These are phyloP conservation scores for Volvariella volvacea DNA, from an alignment of 1,284 basidiomycete genomes.

Conservation along the genomic window DNA sequence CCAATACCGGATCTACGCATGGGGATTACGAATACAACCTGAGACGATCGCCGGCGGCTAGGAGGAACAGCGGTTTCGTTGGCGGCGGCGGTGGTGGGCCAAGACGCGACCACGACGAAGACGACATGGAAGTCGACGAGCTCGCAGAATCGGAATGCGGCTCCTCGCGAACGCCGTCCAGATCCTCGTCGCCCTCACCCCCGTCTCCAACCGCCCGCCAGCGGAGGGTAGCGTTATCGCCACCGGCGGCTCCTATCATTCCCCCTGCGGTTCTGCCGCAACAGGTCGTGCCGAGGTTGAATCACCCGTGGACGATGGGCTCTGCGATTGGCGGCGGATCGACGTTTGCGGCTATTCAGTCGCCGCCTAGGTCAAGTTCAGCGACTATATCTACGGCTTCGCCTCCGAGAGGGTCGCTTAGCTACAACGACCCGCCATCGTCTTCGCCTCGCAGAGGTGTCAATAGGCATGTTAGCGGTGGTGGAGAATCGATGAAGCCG, in stretches of 20 bases:
- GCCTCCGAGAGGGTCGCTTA: slow-evolving; percentile 5
- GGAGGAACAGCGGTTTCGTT: slow-evolving; percentile 1
- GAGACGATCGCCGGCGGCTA: slow-evolving; percentile 3
- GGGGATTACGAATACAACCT: slow-evolving; percentile 23
- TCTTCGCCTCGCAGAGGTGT: too few species aligned
- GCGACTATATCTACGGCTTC: too few species aligned
- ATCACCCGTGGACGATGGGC: too few species aligned
- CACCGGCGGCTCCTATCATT: neutral
- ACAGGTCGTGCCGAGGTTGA: too few species aligned
- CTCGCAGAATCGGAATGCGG: neutral
- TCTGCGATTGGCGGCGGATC: too few species aligned
- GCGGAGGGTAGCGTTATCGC: neutral
- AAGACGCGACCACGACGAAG: slow-evolving; percentile 8
- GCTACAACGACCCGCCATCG: too few species aligned
- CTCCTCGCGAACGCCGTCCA: slow-evolving; percentile 11
- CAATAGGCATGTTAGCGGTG: too few species aligned
- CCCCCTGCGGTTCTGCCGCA: slow-evolving; percentile 10
- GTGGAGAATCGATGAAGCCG: slow-evolving; percentile 7
- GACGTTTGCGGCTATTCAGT: too few species aligned
- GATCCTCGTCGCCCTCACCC: slow-evolving; percentile 10
- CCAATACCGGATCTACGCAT: slow-evolving; percentile 24
- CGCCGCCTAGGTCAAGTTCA: too few species aligned
- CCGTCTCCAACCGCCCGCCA: slow-evolving; percentile 2
- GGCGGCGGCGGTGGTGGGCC: slow-evolving; percentile 9
- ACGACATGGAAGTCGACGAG: slow-evolving; percentile 18